These are phyloP conservation scores for Tephrocybe sp. DNA, from an alignment of 768 basidiomycete species.

Conservation along the genomic window DNA sequence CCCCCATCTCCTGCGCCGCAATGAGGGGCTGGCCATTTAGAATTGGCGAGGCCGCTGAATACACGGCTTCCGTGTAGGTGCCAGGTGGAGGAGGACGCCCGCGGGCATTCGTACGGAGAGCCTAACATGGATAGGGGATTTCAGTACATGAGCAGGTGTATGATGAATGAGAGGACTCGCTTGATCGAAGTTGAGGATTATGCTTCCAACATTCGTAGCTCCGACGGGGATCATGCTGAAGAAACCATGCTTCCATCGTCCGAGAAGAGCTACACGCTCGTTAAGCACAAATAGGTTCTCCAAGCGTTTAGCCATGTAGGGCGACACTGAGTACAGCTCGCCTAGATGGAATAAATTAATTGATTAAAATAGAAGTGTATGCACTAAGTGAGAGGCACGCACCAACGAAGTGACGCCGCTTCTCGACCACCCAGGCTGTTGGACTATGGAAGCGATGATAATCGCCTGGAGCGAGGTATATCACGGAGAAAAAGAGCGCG, in stretches of 20 bases:
- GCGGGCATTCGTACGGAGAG: slow-evolving; percentile 86
- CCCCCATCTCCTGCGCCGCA: slow-evolving; percentile 95
- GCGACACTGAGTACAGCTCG: slow-evolving; percentile 94
- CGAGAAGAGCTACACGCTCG: slow-evolving; percentile 93
- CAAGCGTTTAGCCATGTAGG: slow-evolving; percentile 90
- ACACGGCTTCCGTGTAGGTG: slow-evolving; percentile 90
- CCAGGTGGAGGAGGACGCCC: slow-evolving; percentile 71
- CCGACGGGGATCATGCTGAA: slow-evolving; percentile 98
- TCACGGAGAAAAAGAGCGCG: slow-evolving; percentile 87
- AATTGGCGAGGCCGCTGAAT: slow-evolving; percentile 77
- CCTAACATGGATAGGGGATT: slow-evolving; percentile 33
- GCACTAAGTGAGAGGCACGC: slow-evolving; percentile 21
- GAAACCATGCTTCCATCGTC: slow-evolving; percentile 93
- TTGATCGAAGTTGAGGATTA: slow-evolving; percentile 93
- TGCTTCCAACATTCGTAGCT: slow-evolving; percentile 96
- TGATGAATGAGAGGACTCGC: slow-evolving; percentile 27
- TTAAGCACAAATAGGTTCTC: slow-evolving; percentile 97
- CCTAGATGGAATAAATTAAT: slow-evolving; percentile 38
- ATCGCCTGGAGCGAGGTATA: slow-evolving; percentile 98
- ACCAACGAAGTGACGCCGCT: slow-evolving; percentile 92
- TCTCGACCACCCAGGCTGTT: slow-evolving; percentile 96
- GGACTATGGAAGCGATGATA: slow-evolving; percentile 98
- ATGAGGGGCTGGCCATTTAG: slow-evolving; percentile 85
- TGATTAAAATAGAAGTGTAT: not conserved
- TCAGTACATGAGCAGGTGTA: slow-evolving; percentile 1